Conservation (phyloP, 73 alveolate genomes). For the Diophrys appendiculata region DNA sequence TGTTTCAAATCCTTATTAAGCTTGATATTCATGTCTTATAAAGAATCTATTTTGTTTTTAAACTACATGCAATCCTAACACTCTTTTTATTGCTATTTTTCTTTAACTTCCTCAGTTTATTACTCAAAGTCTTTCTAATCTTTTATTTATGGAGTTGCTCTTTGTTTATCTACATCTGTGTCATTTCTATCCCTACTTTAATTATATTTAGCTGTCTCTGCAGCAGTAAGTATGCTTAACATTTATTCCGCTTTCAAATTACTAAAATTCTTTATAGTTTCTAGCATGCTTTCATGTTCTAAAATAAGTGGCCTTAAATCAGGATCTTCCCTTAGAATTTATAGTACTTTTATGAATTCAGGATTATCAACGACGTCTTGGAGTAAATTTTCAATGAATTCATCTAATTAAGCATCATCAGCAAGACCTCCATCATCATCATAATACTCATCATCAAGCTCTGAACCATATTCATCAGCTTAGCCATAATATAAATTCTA, state of each 20-base stretch:
- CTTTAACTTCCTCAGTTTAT: neutral
- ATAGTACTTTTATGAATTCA: constrained; percentile 32
- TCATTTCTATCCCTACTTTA: constrained; percentile 25
- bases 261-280: constrained; percentile 15
- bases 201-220: constrained; percentile 54
- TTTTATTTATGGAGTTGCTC: neutral
- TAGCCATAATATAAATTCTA: neutral
- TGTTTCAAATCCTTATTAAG: neutral
- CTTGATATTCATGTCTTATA: neutral
- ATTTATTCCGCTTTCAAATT: constrained; percentile 41
- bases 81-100: neutral
- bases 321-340: constrained; percentile 26
- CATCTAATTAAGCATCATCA: neutral
- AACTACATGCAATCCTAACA: neutral
- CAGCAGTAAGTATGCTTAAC: constrained; percentile 46
- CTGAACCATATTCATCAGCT: neutral
- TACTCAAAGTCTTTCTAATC: neutral
- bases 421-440: constrained; percentile 35
- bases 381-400: neutral
- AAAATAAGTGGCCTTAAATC: constrained; percentile 43
- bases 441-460: neutral
- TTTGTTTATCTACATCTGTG: neutral
- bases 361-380: neutral
- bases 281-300: constrained; percentile 39
- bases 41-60: neutral